Percentiles rank a stretch among this genome's conserved stretches.
Evolutionary conservation across 768 basidiomycete species (phyloP).

Genomic region (Tephrocybe sp.): DNA sequence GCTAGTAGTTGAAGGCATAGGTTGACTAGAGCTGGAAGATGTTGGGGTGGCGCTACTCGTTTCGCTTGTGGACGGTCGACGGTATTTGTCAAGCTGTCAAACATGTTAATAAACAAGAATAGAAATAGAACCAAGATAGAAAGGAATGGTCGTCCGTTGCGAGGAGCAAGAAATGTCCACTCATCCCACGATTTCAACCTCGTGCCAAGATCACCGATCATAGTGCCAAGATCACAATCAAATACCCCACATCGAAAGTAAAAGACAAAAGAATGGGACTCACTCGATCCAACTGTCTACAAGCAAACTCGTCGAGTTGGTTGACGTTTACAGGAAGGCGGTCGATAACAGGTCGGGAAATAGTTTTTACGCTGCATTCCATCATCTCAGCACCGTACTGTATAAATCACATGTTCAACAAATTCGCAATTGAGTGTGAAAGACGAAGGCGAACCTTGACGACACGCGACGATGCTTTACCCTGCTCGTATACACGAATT

Average conservation of each 20-base stretch:
- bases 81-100: conserved; percentile 48
- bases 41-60: conserved; percentile 11
- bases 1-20: conserved; percentile 11
- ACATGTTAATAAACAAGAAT: not conserved
- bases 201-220: not conserved
- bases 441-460: conserved; percentile 60
- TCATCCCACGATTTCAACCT: too few species aligned
- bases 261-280: conserved; percentile 25
- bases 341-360: conserved; percentile 80
- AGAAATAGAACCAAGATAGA: not conserved
- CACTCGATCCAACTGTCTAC: conserved; percentile 82
- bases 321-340: conserved; percentile 71
- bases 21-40: conserved; percentile 9
- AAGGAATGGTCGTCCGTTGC: not conserved
- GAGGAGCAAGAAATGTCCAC: too few species aligned
- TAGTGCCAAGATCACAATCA: not conserved
- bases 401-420: conserved; percentile 21
- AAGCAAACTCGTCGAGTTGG: conserved; percentile 84
- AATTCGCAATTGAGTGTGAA: conserved; percentile 2
- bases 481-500: conserved; percentile 72
- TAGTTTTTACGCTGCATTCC: conserved; percentile 77
- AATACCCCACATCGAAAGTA: not conserved
- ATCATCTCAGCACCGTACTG: conserved; percentile 88
- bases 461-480: conserved; percentile 79
- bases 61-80: conserved; percentile 36